Base-by-base conservation (phyloP, 2,329 filamentous ascomycete species). In the Diaporthe humulicola region DNA sequence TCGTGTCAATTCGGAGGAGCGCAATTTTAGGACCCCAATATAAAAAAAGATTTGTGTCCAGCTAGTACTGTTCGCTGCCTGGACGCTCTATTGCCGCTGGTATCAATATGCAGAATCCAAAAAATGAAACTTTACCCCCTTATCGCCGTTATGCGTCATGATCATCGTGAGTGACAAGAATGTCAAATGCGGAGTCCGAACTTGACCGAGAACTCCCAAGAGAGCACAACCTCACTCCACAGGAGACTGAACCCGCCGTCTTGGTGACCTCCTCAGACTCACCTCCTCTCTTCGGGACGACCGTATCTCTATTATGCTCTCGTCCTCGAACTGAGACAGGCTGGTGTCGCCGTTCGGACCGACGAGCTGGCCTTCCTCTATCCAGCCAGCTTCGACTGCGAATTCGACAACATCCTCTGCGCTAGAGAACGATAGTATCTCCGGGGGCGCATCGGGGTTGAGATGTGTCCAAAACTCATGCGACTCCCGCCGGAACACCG, bases 351-450 rank as follows among this genome's bases (percentile, higher is more conserved):
- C 70, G 14, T 25, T 60, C 7, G 42, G 45, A 3, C 69, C 67
- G 33, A 85, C 80, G 54, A 92, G 79, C 81, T 92, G 89, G 25
- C 85, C 85, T 77, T 88, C 86, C 1, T 84, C 85, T 58, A 92
- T 82, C 90, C 90, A 92, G 8, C 89, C 89, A 1, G 88, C 85
- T 80, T 91, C 90, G 15, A 90, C 84, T 4, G 88, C 88, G 78
- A 90, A 91, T 67, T 86, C 83, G 42, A 91, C 88, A 25, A 91
- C 84, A 75, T 91, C 90, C 17, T 86, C 89, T 2, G 90, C 89
- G 64, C 87, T 87, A 3, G 85, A 85, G 77, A 92, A 91, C 42
- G 86, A 87, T 10, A 89, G 86, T 5, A 88, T 81, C 15, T 81
- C 81, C 8, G 84, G 82, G 30, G 84, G 84, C 2, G 89, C 88